Conservation (phyloP, 345 rosid genomes). For the Brassica incana region DNA sequence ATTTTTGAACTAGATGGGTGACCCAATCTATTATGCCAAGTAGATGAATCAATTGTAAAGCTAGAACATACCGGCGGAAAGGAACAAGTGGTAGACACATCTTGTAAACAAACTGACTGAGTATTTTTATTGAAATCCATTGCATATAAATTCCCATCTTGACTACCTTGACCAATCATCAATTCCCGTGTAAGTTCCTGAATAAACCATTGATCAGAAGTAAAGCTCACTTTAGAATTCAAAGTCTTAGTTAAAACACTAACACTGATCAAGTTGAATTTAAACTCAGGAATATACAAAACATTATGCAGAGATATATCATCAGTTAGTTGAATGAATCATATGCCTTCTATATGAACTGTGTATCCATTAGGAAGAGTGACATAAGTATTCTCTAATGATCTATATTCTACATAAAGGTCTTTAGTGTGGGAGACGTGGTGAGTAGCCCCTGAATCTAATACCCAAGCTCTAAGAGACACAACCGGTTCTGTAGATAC, state of each 20-base stretch:
- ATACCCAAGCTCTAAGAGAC: slow-evolving; percentile 3
- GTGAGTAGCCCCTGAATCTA: neutral
- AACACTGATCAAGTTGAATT: neutral
- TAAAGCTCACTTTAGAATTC: neutral
- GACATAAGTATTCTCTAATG: neutral
- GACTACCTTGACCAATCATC: slow-evolving; percentile 1
- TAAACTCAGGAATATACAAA: neutral
- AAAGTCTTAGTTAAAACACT: neutral
- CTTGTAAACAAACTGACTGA: neutral
- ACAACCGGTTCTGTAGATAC: neutral
- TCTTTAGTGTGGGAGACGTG: neutral
- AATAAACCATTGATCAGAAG: neutral
- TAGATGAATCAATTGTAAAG: neutral
- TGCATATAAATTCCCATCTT: neutral
- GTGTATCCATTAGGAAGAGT: neutral
- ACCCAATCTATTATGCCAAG: neutral
- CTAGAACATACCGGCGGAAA: neutral
- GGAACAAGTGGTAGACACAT: neutral
- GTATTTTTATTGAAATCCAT: neutral
- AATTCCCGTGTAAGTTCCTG: neutral
- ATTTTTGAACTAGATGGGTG: neutral
- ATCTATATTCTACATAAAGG: neutral
- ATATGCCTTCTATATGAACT: neutral
- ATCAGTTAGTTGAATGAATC: neutral
- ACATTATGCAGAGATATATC: neutral